Evolutionary conservation across 805 yeast genomes (phyloP).

Genomic region (Pachysolen tannophilus): DNA sequence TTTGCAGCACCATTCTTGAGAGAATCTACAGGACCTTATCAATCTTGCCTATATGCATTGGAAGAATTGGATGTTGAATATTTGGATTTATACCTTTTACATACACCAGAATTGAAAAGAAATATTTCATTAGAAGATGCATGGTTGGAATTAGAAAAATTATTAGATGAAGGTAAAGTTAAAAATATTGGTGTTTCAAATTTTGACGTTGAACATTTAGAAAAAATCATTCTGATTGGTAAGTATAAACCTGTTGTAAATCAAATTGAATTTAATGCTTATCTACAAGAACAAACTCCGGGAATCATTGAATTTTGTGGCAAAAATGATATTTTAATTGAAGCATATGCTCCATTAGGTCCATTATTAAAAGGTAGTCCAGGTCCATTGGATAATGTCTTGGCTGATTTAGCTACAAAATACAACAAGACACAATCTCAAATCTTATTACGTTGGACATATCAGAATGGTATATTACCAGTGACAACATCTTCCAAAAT

Average conservation of each 20-base stretch:
- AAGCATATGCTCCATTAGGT: conserved; percentile 64
- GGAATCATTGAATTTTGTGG: conserved; percentile 45
- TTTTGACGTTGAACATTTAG: conserved; percentile 38
- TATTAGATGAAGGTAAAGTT: conserved; percentile 36
- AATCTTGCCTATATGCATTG: conserved; percentile 38
- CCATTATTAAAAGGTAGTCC: conserved; percentile 47
- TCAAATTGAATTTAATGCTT: conserved; percentile 65
- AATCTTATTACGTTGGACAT: conserved; percentile 62
- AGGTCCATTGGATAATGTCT: conserved; percentile 29
- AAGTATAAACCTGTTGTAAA: conserved; percentile 50
- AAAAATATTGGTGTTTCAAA: conserved; percentile 55
- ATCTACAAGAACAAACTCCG: conserved; percentile 55
- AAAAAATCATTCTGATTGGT: conserved; percentile 32
- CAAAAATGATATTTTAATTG: conserved; percentile 42
- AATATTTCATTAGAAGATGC: conserved; percentile 44
- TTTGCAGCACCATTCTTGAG: conserved; percentile 16
- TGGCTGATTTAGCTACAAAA: conserved; percentile 40
- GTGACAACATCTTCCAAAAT: conserved; percentile 62
- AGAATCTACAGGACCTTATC: conserved; percentile 32
- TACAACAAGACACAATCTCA: conserved; percentile 56
- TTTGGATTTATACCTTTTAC: conserved; percentile 56
- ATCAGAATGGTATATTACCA: conserved; percentile 58
- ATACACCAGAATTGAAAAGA: conserved; percentile 43
- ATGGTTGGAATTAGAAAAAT: conserved; percentile 36
- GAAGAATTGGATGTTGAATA: conserved; percentile 41